These are phyloP conservation scores for Sphaerulina vaccinii DNA, from an alignment of 2,329 filamentous ascomycete genomes.

Conservation along the genomic window DNA sequence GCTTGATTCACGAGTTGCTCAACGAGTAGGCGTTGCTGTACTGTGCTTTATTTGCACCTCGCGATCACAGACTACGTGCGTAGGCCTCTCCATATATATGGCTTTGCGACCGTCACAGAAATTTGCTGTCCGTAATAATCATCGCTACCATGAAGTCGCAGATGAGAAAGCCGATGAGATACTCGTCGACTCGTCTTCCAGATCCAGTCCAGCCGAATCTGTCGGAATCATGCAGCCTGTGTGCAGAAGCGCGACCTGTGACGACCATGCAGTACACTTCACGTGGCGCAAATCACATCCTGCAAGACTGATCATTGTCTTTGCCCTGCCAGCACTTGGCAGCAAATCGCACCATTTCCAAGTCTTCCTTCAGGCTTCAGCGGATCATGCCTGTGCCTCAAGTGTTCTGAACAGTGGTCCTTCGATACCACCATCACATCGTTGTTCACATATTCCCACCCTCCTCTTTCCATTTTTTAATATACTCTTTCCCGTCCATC, in stretches of 20 bases:
- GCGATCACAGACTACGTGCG: not conserved
- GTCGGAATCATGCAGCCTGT: no score
- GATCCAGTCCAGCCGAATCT: no score
- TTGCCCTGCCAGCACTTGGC: not conserved
- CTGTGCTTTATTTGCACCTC: not conserved
- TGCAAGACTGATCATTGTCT: not conserved
- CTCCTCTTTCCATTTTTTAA: constrained; percentile 37
- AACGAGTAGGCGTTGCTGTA: not conserved
- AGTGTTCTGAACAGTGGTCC: not conserved
- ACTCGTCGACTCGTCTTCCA: no score
- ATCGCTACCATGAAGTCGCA: not conserved
- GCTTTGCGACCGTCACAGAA: not conserved
- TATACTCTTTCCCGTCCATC: constrained; percentile 36
- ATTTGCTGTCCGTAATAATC: not conserved
- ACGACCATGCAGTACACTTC: not conserved
- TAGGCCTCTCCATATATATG: not conserved
- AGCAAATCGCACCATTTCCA: not conserved
- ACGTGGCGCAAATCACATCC: not conserved
- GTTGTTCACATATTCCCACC: constrained; percentile 33
- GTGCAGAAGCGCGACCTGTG: no score
- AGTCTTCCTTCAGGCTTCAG: not conserved
- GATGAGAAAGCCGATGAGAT: no score
- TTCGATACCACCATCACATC: not conserved
- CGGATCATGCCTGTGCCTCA: not conserved
- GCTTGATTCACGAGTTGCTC: not conserved